These are phyloP conservation scores for Ceratobasidium sp. DNA, from an alignment of 1,284 basidiomycete species.

Conservation along the genomic window DNA sequence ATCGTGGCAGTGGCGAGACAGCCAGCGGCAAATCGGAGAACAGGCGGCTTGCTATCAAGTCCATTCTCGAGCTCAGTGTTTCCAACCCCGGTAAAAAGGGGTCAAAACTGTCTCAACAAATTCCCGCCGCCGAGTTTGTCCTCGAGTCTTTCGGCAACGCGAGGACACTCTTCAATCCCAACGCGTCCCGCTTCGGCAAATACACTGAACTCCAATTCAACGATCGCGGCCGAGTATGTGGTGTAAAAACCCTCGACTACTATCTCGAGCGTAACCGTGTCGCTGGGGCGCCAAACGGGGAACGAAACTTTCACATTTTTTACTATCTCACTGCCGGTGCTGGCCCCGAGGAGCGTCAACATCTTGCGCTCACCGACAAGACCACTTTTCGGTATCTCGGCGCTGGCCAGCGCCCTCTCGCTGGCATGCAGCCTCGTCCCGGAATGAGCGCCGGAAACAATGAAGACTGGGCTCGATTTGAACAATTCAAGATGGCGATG, in stretches of 20 bases:
- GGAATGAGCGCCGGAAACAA: conserved; percentile 47
- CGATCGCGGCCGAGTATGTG: conserved; percentile 88
- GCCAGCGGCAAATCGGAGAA: conserved; percentile 95
- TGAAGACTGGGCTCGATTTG: conserved; percentile 85
- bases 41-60: conserved; percentile 89
- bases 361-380: conserved; percentile 85
- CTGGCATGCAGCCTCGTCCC: conserved; percentile 58
- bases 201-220: conserved; percentile 96
- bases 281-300: conserved; percentile 81
- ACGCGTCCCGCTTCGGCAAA: conserved; percentile 92
- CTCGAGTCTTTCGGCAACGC: conserved; percentile 94
- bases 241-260: conserved; percentile 96
- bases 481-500: conserved; percentile 93
- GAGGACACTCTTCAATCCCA: conserved; percentile 89
- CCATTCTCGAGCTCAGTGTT: conserved; percentile 88
- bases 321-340: conserved; percentile 96
- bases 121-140: conserved; percentile 95
- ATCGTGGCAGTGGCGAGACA: conserved; percentile 82
- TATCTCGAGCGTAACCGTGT: conserved; percentile 93
- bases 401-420: conserved; percentile 64
- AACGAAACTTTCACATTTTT: conserved; percentile 97
- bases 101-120: conserved; percentile 83
- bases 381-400: conserved; percentile 87
- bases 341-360: conserved; percentile 85
- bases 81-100: conserved; percentile 95